phyloP scores from a whole-genome alignment of 495 filamentous ascomycete species.

The Tricharina praecox region DNA sequence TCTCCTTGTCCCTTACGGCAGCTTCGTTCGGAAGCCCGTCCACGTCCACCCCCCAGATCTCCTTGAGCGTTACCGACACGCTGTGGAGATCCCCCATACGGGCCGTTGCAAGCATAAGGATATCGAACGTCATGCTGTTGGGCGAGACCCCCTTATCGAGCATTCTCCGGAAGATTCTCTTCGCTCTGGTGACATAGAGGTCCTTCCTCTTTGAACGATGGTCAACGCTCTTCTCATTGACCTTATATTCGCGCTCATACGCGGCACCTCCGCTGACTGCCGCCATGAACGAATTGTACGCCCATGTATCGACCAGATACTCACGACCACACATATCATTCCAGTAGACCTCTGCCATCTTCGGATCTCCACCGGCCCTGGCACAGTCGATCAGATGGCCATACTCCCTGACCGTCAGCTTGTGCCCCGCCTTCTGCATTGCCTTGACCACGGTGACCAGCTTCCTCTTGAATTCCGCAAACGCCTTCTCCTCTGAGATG shows the following conservation, averaged over 20 bases:
- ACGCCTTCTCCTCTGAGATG: not conserved
- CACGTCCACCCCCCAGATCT: slow-evolving; percentile 44
- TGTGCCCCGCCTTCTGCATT: slow-evolving; percentile 16
- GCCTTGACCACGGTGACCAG: slow-evolving; percentile 8
- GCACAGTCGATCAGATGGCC: slow-evolving; percentile 41
- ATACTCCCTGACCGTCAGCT: slow-evolving; percentile 33
- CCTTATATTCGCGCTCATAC: slow-evolving; percentile 9
- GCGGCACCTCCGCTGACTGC: slow-evolving; percentile 13
- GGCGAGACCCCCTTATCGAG: slow-evolving; percentile 29
- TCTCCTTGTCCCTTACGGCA: not conserved
- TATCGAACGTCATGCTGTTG: slow-evolving; percentile 40
- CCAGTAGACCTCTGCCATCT: slow-evolving; percentile 38
- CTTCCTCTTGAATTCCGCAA: slow-evolving; percentile 11
- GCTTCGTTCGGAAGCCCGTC: slow-evolving; percentile 25
- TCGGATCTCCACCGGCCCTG: slow-evolving; percentile 32
- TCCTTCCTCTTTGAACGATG: not conserved
- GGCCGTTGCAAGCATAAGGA: slow-evolving; percentile 38
- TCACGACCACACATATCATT: slow-evolving; percentile 29
- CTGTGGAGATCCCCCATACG: slow-evolving; percentile 37
- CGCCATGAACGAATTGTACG: slow-evolving; percentile 39
- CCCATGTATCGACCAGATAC: slow-evolving; percentile 33
- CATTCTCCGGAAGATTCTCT: slow-evolving; percentile 36
- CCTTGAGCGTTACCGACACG: slow-evolving; percentile 35
- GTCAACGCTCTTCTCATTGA: slow-evolving; percentile 9
- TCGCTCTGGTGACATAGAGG: slow-evolving; percentile 6